phyloP scores from a whole-genome alignment of 352 stramenopile genomes.

The Pythium oligandrum region DNA sequence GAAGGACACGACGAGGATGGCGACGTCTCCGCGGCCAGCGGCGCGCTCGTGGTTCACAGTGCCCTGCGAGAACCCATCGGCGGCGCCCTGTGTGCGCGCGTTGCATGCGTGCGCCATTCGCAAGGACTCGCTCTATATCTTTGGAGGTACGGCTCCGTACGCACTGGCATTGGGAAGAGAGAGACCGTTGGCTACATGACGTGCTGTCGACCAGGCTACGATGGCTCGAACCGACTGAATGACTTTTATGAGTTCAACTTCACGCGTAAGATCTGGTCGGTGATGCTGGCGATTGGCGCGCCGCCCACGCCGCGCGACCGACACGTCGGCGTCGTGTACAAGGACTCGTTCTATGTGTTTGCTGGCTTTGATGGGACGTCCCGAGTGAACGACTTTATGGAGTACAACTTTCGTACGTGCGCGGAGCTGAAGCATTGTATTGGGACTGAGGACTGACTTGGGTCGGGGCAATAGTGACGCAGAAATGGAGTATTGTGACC shows the following conservation, averaged over 20 bases:
- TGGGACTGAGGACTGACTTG: no score
- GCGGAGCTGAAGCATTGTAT: no score
- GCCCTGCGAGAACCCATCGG: conserved; percentile 74
- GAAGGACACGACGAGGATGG: no score
- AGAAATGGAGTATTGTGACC: conserved; percentile 71
- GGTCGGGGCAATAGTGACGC: conserved; percentile 37
- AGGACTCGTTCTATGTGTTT: conserved; percentile 94
- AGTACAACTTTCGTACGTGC: conserved; percentile 92
- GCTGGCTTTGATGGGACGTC: conserved; percentile 91
- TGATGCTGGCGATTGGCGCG: conserved; percentile 57
- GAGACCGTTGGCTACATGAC: conserved; percentile 9
- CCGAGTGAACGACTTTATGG: conserved; percentile 94
- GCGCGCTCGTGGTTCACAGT: conserved; percentile 69
- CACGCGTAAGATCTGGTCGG: conserved; percentile 69
- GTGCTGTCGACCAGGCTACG: conserved; percentile 71
- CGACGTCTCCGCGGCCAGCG: conserved; percentile 30
- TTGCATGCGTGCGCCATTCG: conserved; percentile 90
- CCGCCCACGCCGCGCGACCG: conserved; percentile 90
- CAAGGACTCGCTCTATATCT: conserved; percentile 92
- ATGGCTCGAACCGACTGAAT: conserved; percentile 90
- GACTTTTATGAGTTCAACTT: conserved; percentile 94
- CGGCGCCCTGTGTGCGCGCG: conserved; percentile 88
- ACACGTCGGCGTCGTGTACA: conserved; percentile 92
- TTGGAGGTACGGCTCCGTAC: conserved; percentile 56
- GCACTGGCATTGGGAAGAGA: conserved; percentile 16